These are phyloP conservation scores for Aleurites moluccanus DNA, from an alignment of 441 rosid genomes.

Conservation along the genomic window DNA sequence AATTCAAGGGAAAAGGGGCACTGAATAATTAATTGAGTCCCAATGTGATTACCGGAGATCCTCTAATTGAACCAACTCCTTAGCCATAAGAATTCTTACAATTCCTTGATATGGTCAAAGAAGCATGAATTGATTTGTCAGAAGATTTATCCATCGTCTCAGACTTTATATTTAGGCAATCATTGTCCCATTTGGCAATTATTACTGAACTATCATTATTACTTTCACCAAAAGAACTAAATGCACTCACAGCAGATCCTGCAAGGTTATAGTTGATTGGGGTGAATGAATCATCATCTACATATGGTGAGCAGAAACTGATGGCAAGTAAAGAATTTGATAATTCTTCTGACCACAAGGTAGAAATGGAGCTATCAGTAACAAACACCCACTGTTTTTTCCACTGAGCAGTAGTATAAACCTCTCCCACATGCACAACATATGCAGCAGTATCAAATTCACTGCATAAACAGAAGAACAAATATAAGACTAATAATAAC, in stretches of 20 bases:
- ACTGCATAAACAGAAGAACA: constrained; percentile 38
- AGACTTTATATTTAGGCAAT: not conserved
- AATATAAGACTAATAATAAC: not conserved
- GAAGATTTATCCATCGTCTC: not conserved
- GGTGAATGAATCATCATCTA: constrained; percentile 45
- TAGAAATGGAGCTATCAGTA: constrained; percentile 63
- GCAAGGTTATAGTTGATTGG: constrained; percentile 68
- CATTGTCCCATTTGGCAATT: not conserved
- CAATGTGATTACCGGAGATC: not conserved
- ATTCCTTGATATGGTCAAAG: not conserved
- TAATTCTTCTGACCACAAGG: constrained; percentile 40
- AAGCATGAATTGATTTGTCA: not conserved
- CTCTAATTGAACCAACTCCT: not conserved
- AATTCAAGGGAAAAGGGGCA: not conserved
- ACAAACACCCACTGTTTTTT: constrained; percentile 95
- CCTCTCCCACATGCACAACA: constrained; percentile 80
- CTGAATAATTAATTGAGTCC: not conserved
- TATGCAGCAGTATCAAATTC: constrained; percentile 86
- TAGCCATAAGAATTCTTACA: not conserved
- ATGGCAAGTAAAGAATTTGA: constrained; percentile 76
- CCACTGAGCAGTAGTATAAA: constrained; percentile 44
- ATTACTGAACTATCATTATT: not conserved
- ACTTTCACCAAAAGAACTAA: constrained; percentile 21
- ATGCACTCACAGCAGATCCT: constrained; percentile 67
- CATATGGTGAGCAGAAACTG: constrained; percentile 62